Conservation (phyloP, 306 rosid genomes). For the Arachis hypogaea region DNA sequence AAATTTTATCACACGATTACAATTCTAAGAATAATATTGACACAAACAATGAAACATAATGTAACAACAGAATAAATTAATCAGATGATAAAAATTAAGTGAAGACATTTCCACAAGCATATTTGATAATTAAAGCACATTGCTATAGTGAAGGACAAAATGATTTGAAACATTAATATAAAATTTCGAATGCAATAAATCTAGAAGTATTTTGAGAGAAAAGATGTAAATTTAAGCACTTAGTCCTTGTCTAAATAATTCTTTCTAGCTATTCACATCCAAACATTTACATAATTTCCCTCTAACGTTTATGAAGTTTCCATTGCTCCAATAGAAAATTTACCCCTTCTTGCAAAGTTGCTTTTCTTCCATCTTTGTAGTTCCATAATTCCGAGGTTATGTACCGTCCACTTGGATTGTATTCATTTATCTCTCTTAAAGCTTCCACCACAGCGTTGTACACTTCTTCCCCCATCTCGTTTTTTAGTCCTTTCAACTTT, state of each 20-base stretch:
- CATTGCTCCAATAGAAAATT: conserved; percentile 47
- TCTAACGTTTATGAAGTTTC: conserved; percentile 41
- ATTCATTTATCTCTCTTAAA: conserved; percentile 58
- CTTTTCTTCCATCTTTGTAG: conserved; percentile 49
- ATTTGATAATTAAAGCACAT: no score
- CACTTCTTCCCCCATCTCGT: conserved; percentile 50
- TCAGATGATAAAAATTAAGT: no score
- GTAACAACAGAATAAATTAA: no score
- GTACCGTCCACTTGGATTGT: conserved; percentile 66
- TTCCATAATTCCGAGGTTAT: conserved; percentile 61
- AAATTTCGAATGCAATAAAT: no score
- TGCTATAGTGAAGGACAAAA: no score
- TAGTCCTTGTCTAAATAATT: neutral
- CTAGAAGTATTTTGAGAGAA: neutral
- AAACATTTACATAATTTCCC: conserved; percentile 39
- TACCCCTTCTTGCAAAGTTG: conserved; percentile 53
- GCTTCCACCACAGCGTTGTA: conserved; percentile 56
- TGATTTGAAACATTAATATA: no score
- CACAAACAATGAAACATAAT: no score
- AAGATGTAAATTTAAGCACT: neutral
- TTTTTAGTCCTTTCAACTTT: conserved; percentile 48
- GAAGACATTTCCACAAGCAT: no score
- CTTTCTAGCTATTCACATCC: conserved; percentile 2
- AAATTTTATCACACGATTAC: no score
- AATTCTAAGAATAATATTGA: no score